Conservation (phyloP, 2,329 filamentous ascomycete species). For the Alternaria arborescens region DNA sequence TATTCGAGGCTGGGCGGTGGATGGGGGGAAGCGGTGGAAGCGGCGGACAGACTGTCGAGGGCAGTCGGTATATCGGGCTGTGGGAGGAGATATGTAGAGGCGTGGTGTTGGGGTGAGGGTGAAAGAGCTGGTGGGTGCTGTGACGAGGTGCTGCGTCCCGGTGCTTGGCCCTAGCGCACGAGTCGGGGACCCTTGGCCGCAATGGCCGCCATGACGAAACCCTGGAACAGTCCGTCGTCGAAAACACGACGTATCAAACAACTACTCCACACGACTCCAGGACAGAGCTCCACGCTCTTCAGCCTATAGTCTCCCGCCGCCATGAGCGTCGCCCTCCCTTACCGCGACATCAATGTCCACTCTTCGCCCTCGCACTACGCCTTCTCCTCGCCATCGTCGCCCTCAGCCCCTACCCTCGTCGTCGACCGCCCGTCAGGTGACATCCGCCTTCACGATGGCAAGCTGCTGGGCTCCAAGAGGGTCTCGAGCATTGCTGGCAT, state of each 20-base stretch:
- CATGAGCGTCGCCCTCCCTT: constrained; percentile 71
- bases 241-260: constrained; percentile 7
- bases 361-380: constrained; percentile 91
- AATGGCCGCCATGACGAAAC: constrained; percentile 31
- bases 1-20: too few species aligned
- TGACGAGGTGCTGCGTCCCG: constrained; percentile 25
- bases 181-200: constrained; percentile 19
- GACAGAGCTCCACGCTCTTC: background rate
- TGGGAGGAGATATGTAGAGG: constrained; percentile 2
- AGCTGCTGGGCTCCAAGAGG: constrained; percentile 77
- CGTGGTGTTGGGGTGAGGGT: constrained; percentile 14
- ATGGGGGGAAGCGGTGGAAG: too few species aligned
- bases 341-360: constrained; percentile 96
- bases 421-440: constrained; percentile 94
- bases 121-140: constrained; percentile 21
- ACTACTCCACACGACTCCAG: too few species aligned
- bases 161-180: constrained; percentile 17
- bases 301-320: background rate
- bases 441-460: constrained; percentile 82
- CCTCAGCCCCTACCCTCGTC: constrained; percentile 84
- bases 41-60: background rate
- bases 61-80: constrained; percentile 8
- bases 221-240: background rate
- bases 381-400: constrained; percentile 94
- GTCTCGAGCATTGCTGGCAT: constrained; percentile 96